Percentiles rank a stretch among this genome's conserved stretches.
Conservation (phyloP, 768 basidiomycete genomes). For the Sporobolomyces phaffii region DNA sequence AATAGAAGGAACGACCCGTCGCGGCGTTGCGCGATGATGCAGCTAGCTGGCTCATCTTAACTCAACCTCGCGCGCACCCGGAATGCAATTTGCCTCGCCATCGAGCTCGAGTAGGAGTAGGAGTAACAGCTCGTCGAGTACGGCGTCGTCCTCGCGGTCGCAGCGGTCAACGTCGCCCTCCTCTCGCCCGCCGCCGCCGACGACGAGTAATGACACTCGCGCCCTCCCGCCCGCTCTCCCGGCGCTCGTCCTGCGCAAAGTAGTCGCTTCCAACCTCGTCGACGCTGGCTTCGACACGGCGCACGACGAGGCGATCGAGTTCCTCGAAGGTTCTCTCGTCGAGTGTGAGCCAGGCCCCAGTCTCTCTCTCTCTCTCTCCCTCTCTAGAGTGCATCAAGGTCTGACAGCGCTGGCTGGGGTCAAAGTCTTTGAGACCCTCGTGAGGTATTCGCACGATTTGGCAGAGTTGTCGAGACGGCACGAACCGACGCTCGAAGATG, state of each 20-base stretch:
- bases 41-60: too few species aligned
- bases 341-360: too few species aligned
- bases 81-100: too few species aligned
- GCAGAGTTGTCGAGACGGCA: conserved; percentile 29
- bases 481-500: conserved; percentile 18
- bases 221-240: conserved; percentile 17
- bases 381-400: neutral
- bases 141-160: too few species aligned
- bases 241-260: neutral
- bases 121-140: too few species aligned
- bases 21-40: too few species aligned
- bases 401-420: neutral
- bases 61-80: too few species aligned
- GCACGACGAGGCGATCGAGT: conserved; percentile 7
- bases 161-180: too few species aligned
- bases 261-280: neutral
- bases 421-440: conserved; percentile 28
- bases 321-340: conserved; percentile 21
- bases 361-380: neutral
- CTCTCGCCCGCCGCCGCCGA: too few species aligned
- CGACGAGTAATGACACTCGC: too few species aligned
- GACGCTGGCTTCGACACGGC: conserved; percentile 15
- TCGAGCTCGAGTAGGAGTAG: too few species aligned
- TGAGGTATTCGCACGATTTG: conserved; percentile 16
- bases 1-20: too few species aligned